Percentiles rank a stretch among this genome's conserved stretches.
phyloP scores from a whole-genome alignment of 192 early-diverging fungal species.

The Coemansia umbellata region DNA sequence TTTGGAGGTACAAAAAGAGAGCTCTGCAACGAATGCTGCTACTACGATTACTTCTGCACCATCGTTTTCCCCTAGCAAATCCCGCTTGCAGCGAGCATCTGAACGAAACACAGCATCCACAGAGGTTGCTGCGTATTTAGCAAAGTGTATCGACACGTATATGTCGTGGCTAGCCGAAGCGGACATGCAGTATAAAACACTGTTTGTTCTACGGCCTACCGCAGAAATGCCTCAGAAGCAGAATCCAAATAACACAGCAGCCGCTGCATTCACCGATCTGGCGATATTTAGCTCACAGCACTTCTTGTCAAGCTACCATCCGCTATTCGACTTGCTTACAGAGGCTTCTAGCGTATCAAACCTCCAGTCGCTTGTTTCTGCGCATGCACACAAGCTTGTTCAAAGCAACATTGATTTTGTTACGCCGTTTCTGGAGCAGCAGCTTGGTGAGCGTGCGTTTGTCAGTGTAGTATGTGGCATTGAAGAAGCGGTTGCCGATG shows the following conservation, averaged over 20 bases:
- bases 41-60: not conserved
- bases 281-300: slow-evolving; percentile 27
- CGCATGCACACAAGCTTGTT: slow-evolving; percentile 21
- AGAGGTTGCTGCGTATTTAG: slow-evolving; percentile 29
- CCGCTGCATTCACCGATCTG: slow-evolving; percentile 32
- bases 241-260: not conserved
- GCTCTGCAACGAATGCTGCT: not conserved
- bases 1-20: not conserved
- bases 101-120: slow-evolving; percentile 8
- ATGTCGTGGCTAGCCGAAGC: slow-evolving; percentile 41
- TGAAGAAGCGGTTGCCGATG: slow-evolving; percentile 14
- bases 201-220: slow-evolving; percentile 13
- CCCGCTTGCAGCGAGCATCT: not conserved
- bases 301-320: slow-evolving; percentile 13
- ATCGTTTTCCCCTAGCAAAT: not conserved
- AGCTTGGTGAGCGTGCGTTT: slow-evolving; percentile 40
- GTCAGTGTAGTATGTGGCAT: slow-evolving; percentile 29
- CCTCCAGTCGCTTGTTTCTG: slow-evolving; percentile 18
- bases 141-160: slow-evolving; percentile 30
- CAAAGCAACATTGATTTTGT: slow-evolving; percentile 28
- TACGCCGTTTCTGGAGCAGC: slow-evolving; percentile 16
- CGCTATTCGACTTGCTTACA: slow-evolving; percentile 19
- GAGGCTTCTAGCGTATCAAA: slow-evolving; percentile 34
- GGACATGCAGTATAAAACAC: slow-evolving; percentile 36
- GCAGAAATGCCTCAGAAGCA: not conserved